Base-by-base conservation (phyloP, 345 rosid genomes). In the Citrus australasica region DNA sequence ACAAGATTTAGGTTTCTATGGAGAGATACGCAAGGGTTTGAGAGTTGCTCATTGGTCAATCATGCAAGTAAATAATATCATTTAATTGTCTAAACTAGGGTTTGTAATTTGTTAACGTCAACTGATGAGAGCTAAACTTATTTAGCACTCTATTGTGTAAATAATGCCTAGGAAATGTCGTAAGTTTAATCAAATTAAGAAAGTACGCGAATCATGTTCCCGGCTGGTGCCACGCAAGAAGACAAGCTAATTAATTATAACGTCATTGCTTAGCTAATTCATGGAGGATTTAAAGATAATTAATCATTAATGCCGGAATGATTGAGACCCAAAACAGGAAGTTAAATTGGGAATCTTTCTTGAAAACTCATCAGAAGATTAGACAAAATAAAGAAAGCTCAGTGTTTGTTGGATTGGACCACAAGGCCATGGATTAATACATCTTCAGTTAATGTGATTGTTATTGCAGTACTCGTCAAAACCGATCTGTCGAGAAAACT, bases 241-340 rank as follows among this genome's bases (percentile, higher is more conserved):
- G 79, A 76, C 79, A 76, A 76, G 62, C 17, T 22, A 48, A 28
- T 27, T 13, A 30, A n/a, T 60, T 66, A 46, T 3, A 51, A 46
- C 79, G 71, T 76, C 79, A 76, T 58, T 76, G 79, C 73, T 67
- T 76, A 67, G 79, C 70, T 21, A 64, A 75, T 63, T 63, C 70
- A 2, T 19, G 21, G n/a, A 74, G 19, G 58, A 61, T 61, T 74
- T 17, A 61, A 17, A n/a, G 55, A 61, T 17, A 40, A 28, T 22
- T 63, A 63, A 51, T 7, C 4, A 60, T 53, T 13, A 32, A 7
- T 51, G 64, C 25, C 28, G 13, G 32, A 42, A 22, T 75, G 78
- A 64, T 46, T 75, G 48, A 75, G 78, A 75, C 16, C 61, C 8
- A 32, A 32, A 30, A 48, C 7, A 9, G 40, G 21, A 46, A 73